phyloP scores from a whole-genome alignment of 2,329 filamentous ascomycete species.

The Neurospora sp. region DNA sequence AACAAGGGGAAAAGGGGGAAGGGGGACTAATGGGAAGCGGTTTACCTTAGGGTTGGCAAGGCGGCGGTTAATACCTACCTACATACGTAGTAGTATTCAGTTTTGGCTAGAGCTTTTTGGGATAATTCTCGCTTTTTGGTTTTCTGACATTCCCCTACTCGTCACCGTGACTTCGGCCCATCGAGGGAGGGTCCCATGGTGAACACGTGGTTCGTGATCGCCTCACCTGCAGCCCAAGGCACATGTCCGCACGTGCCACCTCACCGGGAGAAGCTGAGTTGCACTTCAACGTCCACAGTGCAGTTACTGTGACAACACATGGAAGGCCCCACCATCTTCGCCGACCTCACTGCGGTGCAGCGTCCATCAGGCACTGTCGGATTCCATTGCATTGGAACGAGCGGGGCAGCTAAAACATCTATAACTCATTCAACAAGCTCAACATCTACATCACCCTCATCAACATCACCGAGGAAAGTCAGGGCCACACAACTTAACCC shows the following conservation, averaged over 20 bases:
- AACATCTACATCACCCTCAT: too few species aligned
- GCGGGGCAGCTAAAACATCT: not conserved
- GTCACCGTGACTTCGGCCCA: not conserved
- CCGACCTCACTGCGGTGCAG: not conserved
- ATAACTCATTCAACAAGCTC: too few species aligned
- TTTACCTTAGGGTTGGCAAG: not conserved
- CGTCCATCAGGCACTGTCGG: not conserved
- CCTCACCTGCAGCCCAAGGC: not conserved
- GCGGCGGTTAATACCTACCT: not conserved
- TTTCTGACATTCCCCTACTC: not conserved
- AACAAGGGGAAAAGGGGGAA: not conserved
- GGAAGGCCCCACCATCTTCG: not conserved
- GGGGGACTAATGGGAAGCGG: not conserved
- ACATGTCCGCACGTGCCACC: not conserved
- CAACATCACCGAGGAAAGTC: too few species aligned
- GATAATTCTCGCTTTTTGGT: not conserved
- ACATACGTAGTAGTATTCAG: not conserved
- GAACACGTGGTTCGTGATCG: not conserved
- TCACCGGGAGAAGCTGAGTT: not conserved
- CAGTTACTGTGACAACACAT: not conserved
- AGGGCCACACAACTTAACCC: too few species aligned
- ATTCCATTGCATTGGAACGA: not conserved
- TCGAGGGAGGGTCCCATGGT: not conserved
- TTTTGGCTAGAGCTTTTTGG: not conserved
- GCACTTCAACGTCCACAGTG: not conserved